phyloP scores from a whole-genome alignment of 345 rosid species.

The Linum trigynum region DNA sequence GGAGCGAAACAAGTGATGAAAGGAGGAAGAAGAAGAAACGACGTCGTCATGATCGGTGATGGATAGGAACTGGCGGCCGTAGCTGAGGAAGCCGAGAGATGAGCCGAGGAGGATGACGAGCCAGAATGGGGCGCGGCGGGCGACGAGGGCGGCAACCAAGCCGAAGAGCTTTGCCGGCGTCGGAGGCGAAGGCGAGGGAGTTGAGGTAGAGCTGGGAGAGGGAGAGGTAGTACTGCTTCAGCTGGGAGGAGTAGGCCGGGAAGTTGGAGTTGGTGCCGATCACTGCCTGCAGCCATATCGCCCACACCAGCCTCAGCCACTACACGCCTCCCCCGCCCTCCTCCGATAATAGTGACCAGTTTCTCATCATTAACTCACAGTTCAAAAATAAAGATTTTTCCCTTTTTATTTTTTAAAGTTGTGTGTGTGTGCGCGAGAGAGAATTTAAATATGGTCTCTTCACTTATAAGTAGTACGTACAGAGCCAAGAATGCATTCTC shows the following conservation, averaged over 20 bases:
- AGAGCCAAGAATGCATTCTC: too few species aligned
- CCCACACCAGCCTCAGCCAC: constrained; percentile 69
- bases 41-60: constrained; percentile 27
- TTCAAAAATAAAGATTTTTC: too few species aligned
- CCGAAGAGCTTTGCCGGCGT: constrained; percentile 90
- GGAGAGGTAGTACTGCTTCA: constrained; percentile 58
- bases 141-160: constrained; percentile 69
- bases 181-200: constrained; percentile 83
- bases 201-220: constrained; percentile 75
- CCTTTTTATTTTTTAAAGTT: too few species aligned
- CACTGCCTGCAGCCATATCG: constrained; percentile 72
- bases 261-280: constrained; percentile 77
- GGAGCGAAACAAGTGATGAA: constrained; percentile 9
- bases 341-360: too few species aligned
- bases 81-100: constrained; percentile 51
- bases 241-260: constrained; percentile 84
- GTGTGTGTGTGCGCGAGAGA: too few species aligned
- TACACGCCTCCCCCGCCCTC: too few species aligned
- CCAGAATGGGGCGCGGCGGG: constrained; percentile 60
- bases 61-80: constrained; percentile 73
- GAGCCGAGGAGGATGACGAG: constrained; percentile 67
- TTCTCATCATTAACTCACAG: too few species aligned
- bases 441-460: too few species aligned
- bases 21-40: constrained; percentile 7
- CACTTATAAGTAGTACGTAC: too few species aligned